Evolutionary conservation across 176 grass and related monocot species (phyloP).

Genomic region (Juncus effusus): DNA sequence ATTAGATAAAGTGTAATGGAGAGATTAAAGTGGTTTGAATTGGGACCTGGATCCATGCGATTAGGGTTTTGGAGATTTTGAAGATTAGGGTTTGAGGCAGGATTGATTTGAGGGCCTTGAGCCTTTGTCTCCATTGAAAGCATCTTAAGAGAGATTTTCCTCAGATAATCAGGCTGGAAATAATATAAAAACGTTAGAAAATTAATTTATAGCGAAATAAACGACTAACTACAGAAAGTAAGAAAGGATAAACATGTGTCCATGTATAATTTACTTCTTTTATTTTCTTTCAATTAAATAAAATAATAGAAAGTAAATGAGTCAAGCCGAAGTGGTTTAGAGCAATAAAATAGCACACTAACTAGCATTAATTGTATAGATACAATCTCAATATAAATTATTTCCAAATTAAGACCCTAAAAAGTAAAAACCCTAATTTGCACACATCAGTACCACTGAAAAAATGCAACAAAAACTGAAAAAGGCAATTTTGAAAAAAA

Average conservation of each 20-base stretch:
- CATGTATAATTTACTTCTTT: not conserved
- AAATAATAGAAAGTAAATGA: constrained; percentile 9
- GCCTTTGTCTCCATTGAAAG: constrained; percentile 87
- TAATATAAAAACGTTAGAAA: constrained; percentile 18
- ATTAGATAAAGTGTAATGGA: too few relatives aligned
- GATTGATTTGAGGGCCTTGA: constrained; percentile 16
- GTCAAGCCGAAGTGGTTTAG: constrained; percentile 3
- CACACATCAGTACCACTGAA: too few relatives aligned
- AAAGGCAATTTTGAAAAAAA: not conserved
- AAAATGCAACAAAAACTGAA: too few relatives aligned
- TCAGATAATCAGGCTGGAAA: constrained; percentile 82
- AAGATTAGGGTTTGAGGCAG: not conserved
- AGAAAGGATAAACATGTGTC: not conserved
- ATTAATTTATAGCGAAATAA: not conserved
- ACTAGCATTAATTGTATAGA: not conserved
- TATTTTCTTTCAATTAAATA: not conserved
- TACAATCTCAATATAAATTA: constrained; percentile 1
- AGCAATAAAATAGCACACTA: not conserved
- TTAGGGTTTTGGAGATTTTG: too few relatives aligned
- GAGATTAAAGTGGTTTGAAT: not conserved
- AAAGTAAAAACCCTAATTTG: not conserved
- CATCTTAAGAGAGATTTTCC: constrained; percentile 94
- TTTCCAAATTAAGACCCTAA: not conserved
- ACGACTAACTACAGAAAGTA: not conserved
- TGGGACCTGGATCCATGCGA: too few relatives aligned